Evolutionary conservation across 352 stramenopile species (phyloP).

Genomic region (Phytophthora meadii): DNA sequence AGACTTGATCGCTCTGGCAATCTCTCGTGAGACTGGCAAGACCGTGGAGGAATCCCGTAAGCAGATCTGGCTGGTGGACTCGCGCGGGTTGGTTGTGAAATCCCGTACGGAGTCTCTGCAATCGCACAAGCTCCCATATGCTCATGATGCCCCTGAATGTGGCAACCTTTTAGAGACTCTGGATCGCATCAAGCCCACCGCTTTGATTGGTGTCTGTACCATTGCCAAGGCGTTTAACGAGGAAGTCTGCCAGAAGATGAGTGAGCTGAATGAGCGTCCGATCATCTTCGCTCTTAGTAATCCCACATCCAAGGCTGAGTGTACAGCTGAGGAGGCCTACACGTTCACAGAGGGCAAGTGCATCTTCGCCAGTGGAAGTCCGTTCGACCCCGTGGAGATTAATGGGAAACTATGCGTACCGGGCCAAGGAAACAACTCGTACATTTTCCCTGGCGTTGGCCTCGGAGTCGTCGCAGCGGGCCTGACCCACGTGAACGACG

Average conservation of each 20-base stretch:
- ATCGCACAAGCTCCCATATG: conserved; percentile 91
- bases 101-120: conserved; percentile 80
- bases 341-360: conserved; percentile 95
- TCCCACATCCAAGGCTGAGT: conserved; percentile 96
- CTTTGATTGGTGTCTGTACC: conserved; percentile 95
- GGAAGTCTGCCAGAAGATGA: conserved; percentile 91
- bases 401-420: conserved; percentile 88
- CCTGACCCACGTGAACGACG: conserved; percentile 78
- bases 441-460: conserved; percentile 97
- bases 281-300: conserved; percentile 98
- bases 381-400: conserved; percentile 94
- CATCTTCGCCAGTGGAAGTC: conserved; percentile 97
- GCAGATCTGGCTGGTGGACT: conserved; percentile 94
- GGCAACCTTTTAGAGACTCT: conserved; percentile 79
- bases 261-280: conserved; percentile 84
- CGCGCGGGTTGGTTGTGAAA: conserved; percentile 85
- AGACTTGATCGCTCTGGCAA: conserved; percentile 92
- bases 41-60: conserved; percentile 89
- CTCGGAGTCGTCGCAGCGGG: conserved; percentile 91
- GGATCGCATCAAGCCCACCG: conserved; percentile 90
- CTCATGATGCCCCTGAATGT: conserved; percentile 76
- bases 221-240: conserved; percentile 92
- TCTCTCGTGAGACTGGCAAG: conserved; percentile 89
- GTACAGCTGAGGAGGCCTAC: conserved; percentile 97
- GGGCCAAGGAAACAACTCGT: conserved; percentile 96